Conservation (phyloP, 345 rosid genomes). For the Atalantia buxifolia region DNA sequence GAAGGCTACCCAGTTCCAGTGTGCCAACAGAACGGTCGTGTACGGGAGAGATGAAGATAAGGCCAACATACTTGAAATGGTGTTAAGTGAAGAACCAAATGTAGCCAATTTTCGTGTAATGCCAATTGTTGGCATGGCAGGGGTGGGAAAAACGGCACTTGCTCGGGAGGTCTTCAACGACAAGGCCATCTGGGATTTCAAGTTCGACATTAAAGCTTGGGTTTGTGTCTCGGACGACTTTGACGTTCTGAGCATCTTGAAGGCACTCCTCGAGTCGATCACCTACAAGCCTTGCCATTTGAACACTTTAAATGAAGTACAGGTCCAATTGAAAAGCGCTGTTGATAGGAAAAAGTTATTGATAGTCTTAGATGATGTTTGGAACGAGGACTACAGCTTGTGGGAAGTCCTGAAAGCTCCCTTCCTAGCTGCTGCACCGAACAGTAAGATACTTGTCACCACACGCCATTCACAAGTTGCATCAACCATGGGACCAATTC, state of each 20-base stretch:
- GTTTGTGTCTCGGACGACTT: neutral
- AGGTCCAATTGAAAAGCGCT: neutral
- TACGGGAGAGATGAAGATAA: conserved; percentile 1
- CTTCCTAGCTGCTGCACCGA: neutral
- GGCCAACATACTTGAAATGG: neutral
- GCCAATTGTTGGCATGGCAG: neutral
- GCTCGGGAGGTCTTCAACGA: neutral
- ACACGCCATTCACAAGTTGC: neutral
- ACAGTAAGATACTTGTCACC: neutral
- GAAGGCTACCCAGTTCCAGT: neutral
- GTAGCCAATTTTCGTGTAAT: neutral
- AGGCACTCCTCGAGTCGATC: neutral
- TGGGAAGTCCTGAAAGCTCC: neutral
- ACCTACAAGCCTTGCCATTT: too few species aligned
- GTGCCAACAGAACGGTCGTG: neutral
- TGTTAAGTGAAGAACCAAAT: neutral
- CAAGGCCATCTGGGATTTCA: neutral
- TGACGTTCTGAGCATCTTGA: neutral
- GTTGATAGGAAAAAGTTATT: neutral
- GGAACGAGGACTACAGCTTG: neutral
- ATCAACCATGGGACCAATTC: neutral
- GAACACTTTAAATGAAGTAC: neutral
- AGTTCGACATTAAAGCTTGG: neutral
- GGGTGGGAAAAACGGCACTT: neutral
- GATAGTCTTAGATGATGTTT: conserved; percentile 4